Base-by-base conservation (phyloP, 2,329 filamentous ascomycete genomes). In the Westerdykella aurantiaca region DNA sequence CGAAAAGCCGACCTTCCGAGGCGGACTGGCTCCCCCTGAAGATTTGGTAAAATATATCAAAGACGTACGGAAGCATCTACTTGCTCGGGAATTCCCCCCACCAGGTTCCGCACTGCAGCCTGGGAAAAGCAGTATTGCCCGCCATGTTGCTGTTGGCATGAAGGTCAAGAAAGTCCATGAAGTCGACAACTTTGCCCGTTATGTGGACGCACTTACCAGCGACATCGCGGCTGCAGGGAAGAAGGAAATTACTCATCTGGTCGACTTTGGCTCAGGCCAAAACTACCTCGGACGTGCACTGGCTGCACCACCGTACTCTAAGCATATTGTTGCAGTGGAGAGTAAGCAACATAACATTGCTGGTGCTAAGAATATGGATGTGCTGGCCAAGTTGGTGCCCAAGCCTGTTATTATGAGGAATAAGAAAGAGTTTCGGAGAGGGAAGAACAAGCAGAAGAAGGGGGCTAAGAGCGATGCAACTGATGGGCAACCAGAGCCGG, bases 191-290 rank as follows among this genome's bases (percentile, higher is more conserved):
- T 96, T 97, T 60, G 86, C 91, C n/a, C 79, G 79, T 50, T 97
- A 91, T 57, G 80, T 97, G 41, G 78, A 88, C 42, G 75, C 78
- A 22, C 76, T 95, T 18, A 75, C 79, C 3, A 61, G 72, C 2
- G 70, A 79, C 1, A 77, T 83, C 34, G 51, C 51, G 34, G 46
- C 47, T 1, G 52, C 56, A 3, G 48, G 53, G 10, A 61, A 43
- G 55, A 68, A 44, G 7, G 60, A 64, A 6, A 82, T 96, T 47
- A 87, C 88, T 0, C 90, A 97, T 69, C 82, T 95, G 46, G 84
- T 97, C 39, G 93, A 98, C 69, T 95, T 97, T 67, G 93, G 93
- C 22, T 95, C 89, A 42, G 93, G 93, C 0, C 91, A 97, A 66
- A 97, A 96, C 61, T 98, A 98, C 60, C 81, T 98, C 3, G 91